Conservation (phyloP, 208 protist genomes). For the Trichomonas vaginalis region DNA sequence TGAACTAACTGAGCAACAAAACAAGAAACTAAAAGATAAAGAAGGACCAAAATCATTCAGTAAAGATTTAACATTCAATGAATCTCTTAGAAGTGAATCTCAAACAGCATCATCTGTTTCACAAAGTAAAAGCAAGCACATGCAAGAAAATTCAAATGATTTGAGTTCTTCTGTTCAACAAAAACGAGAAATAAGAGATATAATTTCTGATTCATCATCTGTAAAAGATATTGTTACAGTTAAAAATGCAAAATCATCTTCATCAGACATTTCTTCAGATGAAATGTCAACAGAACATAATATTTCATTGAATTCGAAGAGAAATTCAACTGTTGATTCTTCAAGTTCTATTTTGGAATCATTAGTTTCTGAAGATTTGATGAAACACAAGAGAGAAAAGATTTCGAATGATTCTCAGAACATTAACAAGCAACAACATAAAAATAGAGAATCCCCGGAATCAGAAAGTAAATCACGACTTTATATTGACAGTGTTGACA, state of each 20-base stretch:
- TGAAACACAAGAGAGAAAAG: neutral
- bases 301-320: too few species aligned
- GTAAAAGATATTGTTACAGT: too few species aligned
- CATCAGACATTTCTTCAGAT: too few species aligned
- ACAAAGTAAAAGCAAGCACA: neutral
- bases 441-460: neutral
- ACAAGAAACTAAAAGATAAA: too few species aligned
- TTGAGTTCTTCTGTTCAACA: too few species aligned
- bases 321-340: too few species aligned
- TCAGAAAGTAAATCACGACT: neutral
- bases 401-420: neutral
- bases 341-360: neutral
- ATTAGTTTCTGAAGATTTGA: neutral
- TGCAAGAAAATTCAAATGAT: neutral
- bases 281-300: too few species aligned
- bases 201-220: neutral
- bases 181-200: neutral
- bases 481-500: neutral
- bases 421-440: neutral
- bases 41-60: too few species aligned
- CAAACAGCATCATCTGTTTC: neutral
- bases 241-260: too few species aligned
- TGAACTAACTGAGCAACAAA: too few species aligned
- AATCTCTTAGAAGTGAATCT: too few species aligned
- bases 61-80: too few species aligned